Conservation (phyloP, 805 yeast species). For the Saccharomycopsis sp. region DNA sequence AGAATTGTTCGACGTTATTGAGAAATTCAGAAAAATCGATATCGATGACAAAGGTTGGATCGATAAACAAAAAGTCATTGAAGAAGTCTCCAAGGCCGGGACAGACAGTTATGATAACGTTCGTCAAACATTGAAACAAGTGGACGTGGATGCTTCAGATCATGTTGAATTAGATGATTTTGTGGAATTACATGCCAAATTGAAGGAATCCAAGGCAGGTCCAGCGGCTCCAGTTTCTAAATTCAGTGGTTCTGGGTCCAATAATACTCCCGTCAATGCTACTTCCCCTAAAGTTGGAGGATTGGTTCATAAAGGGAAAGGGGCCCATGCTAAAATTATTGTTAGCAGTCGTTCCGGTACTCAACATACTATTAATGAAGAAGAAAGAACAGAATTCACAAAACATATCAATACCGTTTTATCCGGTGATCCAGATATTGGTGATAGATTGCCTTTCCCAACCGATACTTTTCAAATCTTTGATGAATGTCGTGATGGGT, state of each 20-base stretch:
- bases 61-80: conserved; percentile 84
- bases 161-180: conserved; percentile 94
- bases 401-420: conserved; percentile 90
- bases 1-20: conserved; percentile 76
- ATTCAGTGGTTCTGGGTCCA: conserved; percentile 18
- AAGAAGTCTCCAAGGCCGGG: conserved; percentile 70
- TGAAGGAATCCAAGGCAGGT: conserved; percentile 40
- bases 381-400: conserved; percentile 92
- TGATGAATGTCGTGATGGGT: conserved; percentile 94
- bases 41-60: conserved; percentile 89
- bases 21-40: conserved; percentile 77
- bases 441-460: conserved; percentile 80
- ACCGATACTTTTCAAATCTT: conserved; percentile 90
- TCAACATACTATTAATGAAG: conserved; percentile 93
- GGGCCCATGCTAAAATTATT: conserved; percentile 64
- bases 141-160: conserved; percentile 92
- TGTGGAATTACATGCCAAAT: conserved; percentile 73
- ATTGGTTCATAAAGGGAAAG: conserved; percentile 40
- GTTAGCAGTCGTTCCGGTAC: conserved; percentile 82
- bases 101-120: conserved; percentile 83
- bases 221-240: conserved; percentile 15
- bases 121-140: conserved; percentile 85
- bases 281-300: conserved; percentile 24
- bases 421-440: conserved; percentile 80
- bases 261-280: conserved; percentile 19